Evolutionary conservation across 352 stramenopile genomes (phyloP).

Genomic region (Phytophthora aleatoria): DNA sequence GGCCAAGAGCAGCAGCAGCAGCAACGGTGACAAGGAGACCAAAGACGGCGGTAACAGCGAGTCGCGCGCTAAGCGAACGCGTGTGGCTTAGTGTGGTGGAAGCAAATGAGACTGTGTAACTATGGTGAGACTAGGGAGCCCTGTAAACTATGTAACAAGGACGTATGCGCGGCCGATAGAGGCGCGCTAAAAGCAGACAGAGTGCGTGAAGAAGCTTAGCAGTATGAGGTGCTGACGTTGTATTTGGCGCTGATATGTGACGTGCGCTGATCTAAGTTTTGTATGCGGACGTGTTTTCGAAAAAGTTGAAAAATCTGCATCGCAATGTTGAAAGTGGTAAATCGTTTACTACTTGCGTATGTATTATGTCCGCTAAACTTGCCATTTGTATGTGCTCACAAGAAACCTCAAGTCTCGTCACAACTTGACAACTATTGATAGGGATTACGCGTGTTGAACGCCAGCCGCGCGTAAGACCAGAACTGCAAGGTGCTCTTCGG

Average conservation of each 20-base stretch:
- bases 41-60: slow-evolving; percentile 18
- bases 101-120: slow-evolving; percentile 6
- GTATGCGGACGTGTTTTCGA: neutral
- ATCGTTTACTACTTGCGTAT: neutral
- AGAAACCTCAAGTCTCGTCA: slow-evolving; percentile 1
- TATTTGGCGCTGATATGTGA: neutral
- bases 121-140: slow-evolving; percentile 25
- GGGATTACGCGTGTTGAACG: slow-evolving; percentile 31
- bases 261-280: neutral
- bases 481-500: slow-evolving; percentile 30
- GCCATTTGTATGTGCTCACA: neutral
- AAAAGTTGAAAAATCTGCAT: neutral
- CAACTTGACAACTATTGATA: slow-evolving; percentile 18
- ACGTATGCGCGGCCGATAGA: slow-evolving; percentile 17
- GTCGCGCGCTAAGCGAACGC: slow-evolving; percentile 34
- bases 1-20: slow-evolving; percentile 43
- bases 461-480: slow-evolving; percentile 11
- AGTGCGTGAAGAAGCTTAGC: neutral
- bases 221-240: neutral
- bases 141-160: slow-evolving; percentile 41
- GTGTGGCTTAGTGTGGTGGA: slow-evolving; percentile 23
- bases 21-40: slow-evolving; percentile 15
- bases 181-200: neutral
- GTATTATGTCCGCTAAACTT: neutral
- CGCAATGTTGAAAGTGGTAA: neutral